phyloP scores from a whole-genome alignment of 257 asterid species.

The Mitragyna speciosa region DNA sequence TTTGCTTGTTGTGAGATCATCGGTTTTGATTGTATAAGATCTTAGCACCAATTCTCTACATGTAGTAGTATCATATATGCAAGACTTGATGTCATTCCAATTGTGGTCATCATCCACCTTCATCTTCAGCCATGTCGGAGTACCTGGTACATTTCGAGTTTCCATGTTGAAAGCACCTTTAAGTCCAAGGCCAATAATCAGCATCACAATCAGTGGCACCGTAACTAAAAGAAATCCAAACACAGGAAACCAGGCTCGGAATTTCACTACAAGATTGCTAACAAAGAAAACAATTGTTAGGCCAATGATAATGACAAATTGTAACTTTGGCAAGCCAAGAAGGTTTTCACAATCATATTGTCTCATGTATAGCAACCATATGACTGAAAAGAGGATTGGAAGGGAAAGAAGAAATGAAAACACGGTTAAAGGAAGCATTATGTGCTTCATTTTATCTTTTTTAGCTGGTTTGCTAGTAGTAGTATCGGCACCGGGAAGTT shows the following conservation, averaged over 20 bases:
- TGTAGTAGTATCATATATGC: slow-evolving; percentile 31
- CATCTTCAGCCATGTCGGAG: slow-evolving; percentile 36
- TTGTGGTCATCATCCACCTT: slow-evolving; percentile 19
- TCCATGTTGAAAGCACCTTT: slow-evolving; percentile 33
- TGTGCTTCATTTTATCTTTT: neutral
- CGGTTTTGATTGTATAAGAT: slow-evolving; percentile 23
- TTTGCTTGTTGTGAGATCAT: slow-evolving; percentile 15
- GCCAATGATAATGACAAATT: slow-evolving; percentile 29
- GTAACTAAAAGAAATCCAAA: slow-evolving; percentile 30
- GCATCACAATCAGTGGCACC: slow-evolving; percentile 28
- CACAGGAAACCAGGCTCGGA: slow-evolving; percentile 7
- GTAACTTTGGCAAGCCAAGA: slow-evolving; percentile 27
- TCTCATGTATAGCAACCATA: slow-evolving; percentile 32
- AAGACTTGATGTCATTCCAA: slow-evolving; percentile 39
- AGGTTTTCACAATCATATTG: slow-evolving; percentile 38
- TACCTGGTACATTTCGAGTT: slow-evolving; percentile 27
- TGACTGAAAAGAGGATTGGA: slow-evolving; percentile 30
- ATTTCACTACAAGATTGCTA: slow-evolving; percentile 29
- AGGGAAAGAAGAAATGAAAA: slow-evolving; percentile 36
- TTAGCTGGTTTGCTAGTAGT: neutral
- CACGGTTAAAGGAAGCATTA: slow-evolving; percentile 23
- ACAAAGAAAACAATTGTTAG: slow-evolving; percentile 24
- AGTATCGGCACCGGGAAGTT: neutral
- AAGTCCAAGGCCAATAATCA: slow-evolving; percentile 35
- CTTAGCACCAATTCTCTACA: slow-evolving; percentile 32